Percentiles rank a stretch among this genome's conserved stretches.
Conservation (phyloP, 805 yeast species). For the Metschnikowia baotianmanensis region DNA sequence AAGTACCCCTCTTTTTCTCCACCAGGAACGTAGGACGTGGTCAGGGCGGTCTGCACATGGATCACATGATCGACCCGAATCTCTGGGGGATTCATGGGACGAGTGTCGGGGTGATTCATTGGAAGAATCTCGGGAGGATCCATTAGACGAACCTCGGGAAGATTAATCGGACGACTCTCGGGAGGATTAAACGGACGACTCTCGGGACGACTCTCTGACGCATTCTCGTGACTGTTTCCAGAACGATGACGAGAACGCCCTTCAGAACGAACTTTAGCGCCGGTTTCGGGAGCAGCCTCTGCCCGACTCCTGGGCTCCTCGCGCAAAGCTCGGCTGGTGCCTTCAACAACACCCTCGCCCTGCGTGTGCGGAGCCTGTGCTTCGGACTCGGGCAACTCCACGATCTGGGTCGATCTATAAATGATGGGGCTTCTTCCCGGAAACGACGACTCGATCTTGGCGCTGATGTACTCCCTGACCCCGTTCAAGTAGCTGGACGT, state of each 20-base stretch:
- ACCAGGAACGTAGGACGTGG: neutral
- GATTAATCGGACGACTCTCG: too few relatives aligned
- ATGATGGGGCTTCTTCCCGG: constrained; percentile 2
- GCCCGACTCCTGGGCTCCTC: neutral
- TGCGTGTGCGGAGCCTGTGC: neutral
- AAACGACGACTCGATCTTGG: constrained; percentile 7
- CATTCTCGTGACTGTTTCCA: too few relatives aligned
- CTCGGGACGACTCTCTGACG: neutral
- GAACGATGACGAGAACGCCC: too few relatives aligned
- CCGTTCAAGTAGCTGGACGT: constrained; percentile 27
- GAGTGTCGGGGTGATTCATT: too few relatives aligned
- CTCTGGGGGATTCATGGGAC: too few relatives aligned
- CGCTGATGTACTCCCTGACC: neutral
- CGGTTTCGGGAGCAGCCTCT: too few relatives aligned
- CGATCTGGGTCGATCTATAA: constrained; percentile 7
- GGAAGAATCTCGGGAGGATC: too few relatives aligned
- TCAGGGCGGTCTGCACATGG: too few relatives aligned
- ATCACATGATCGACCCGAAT: too few relatives aligned
- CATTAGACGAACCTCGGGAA: too few relatives aligned
- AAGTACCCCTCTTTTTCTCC: neutral
- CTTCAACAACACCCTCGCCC: neutral
- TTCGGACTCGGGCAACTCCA: constrained; percentile 3
- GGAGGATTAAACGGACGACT: too few relatives aligned
- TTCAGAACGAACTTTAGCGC: too few relatives aligned
- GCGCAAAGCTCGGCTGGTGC: neutral